Evolutionary conservation across 441 rosid genomes (phyloP).

Genomic region (Melastoma candidum): DNA sequence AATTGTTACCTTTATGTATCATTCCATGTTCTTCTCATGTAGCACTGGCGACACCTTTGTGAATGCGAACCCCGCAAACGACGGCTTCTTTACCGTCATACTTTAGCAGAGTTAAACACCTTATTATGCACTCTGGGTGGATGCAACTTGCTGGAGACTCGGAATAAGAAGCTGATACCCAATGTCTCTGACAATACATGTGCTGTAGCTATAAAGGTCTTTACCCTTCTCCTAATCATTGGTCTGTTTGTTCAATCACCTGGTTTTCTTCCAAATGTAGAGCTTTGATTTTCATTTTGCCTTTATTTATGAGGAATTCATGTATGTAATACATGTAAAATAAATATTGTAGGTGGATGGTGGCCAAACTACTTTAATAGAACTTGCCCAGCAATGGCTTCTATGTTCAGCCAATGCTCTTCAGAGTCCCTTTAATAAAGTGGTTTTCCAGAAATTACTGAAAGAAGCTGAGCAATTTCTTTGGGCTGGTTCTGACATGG

Average conservation of each 20-base stretch:
- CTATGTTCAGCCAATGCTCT: constrained; percentile 32
- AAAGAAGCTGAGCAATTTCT: constrained; percentile 95
- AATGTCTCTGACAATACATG: constrained; percentile 3
- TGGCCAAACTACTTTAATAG: constrained; percentile 36
- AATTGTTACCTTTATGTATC: background rate
- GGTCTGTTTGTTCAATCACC: too few relatives aligned
- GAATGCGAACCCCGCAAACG: constrained; percentile 71
- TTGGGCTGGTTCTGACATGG: constrained; percentile 96
- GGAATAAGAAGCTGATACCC: constrained; percentile 11
- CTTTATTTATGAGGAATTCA: too few relatives aligned
- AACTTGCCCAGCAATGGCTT: constrained; percentile 77
- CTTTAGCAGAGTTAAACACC: constrained; percentile 62
- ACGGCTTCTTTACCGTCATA: constrained; percentile 70
- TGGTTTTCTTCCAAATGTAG: too few relatives aligned
- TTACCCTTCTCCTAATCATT: background rate
- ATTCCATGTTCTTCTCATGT: constrained; percentile 22
- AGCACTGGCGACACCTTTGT: constrained; percentile 92
- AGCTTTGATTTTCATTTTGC: too few relatives aligned
- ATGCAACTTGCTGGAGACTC: constrained; percentile 26
- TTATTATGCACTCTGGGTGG: constrained; percentile 40
- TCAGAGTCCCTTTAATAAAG: constrained; percentile 41
- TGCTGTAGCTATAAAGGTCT: constrained; percentile 26
- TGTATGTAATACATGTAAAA: too few relatives aligned
- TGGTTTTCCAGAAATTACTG: constrained; percentile 39
- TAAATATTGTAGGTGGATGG: constrained; percentile 43